Evolutionary conservation across 768 basidiomycete genomes (phyloP), one percentile per base, ranked within the genome.

Genomic region (Lentinula aciculospora): DNA sequence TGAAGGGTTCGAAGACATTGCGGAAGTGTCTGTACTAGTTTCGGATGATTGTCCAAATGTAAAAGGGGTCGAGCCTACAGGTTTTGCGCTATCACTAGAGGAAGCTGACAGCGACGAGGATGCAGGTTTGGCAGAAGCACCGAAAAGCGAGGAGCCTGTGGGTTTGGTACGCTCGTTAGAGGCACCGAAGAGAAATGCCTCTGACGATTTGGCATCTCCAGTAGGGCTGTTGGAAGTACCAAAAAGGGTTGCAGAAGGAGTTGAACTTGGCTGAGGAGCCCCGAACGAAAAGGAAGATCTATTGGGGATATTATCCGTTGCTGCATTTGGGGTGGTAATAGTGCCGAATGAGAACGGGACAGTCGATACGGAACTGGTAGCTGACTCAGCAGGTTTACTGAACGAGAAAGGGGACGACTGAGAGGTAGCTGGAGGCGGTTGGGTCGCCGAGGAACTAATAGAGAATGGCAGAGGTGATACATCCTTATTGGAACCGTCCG

Each of bases 331-430:
- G 6, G n/a, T 27, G 12, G 42, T 17, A 49, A 6, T 23, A 25
- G 56, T 23, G 1, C 56, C 46, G 28, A 27, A 57, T 3, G 56
- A 28, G 25, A 39, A 57, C 9, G 31, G n/a, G 7, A 6, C 13
- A 23, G 15, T 31, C n/a, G 56, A 27, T 13, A 19, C 34, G 12
- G 37, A 40, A 4, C 46, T 25, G 9, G 37, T 29, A 7, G 34
- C 7, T 3, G 23, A 17, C 49, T 48, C 48, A 23, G 58, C n/a
- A 29, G 68, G 59, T 42, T 53, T 58, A 8, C 65, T 66, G 29
- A 75, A 72, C 17, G 68, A 58, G 57, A 74, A 73, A 48, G 56
- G 63, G 60, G 60, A 31, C 31, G 62, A 53, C 25, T 39, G 60
- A 6, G 63, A 57, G 8, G 57, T 58, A 21, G 65, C 49, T 12